Base-by-base conservation (phyloP, 2,329 filamentous ascomycete genomes). In the Colletotrichum sidae region DNA sequence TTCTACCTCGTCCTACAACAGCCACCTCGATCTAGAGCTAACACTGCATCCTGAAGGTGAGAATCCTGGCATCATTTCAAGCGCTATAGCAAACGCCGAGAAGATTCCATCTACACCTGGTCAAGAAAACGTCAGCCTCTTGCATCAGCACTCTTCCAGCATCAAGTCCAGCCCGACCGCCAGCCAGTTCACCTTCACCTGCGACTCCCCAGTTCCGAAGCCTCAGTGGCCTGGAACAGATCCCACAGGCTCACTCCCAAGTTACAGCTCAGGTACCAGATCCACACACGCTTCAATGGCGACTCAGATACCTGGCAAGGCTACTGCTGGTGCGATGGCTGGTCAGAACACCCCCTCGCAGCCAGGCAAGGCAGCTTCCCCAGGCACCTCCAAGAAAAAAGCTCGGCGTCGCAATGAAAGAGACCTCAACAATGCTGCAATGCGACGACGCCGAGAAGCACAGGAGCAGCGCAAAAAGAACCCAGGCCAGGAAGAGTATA, bases 121-220 rank as follows among this genome's bases (percentile, higher is more conserved):
- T 12, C 90, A 93, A 74, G 92, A 95, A 74, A 96, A 93, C 77
- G 84, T 90, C 68, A 95, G 91, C 76, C 84, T 94, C 65, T 80
- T 96, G 53, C 90, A 93, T 62, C 91, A 93, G 74, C 88, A 91
- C 76, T 73, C 74, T 8, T 81, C 86, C 15, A 78, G 83, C 6
- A 83, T 83, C 63, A 90, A 87, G 72, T 75, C 86, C 4, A 88
- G 86, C 41, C 88, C 92, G 5, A 87, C 90, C 6, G 93, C 94
- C 61, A 91, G 92, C 0, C 93, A 97, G 72, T 99, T 99, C 76
- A 99, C 96, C 9, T 99, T 99, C 75, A 97, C 93, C 11, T 97
- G 94, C 78, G 92, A 96, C 72, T 95, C 94, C 1, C 93, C 96
- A 74, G 93, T 94, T 42, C 90, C 92, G 1, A 93, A 91, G 65